Evolutionary conservation across 73 alveolate species (phyloP), one percentile per base, ranked within the genome.

Genomic region (Urostyla sp.): DNA sequence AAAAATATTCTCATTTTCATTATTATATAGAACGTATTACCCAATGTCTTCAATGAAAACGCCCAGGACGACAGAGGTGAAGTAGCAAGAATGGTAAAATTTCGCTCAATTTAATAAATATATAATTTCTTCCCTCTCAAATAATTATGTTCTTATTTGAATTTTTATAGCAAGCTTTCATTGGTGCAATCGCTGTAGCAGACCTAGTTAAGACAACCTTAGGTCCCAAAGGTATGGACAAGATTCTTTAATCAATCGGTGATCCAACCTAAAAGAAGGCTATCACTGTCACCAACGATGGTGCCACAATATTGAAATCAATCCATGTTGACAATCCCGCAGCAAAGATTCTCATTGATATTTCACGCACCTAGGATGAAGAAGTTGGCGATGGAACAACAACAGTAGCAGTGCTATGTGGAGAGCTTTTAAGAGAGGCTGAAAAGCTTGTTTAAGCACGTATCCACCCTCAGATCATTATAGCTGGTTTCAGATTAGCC

Each of bases 191-290:
- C 52, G 99, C 99, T 23, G 97, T 96, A 21, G 99, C 99, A 56
- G 99, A 96, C 72, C 67, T 96, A 57, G 99, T 96, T 53, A 96
- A 96, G 82, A 90, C 98, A 20, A 96, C 99, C 36, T 87, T 96
- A 61, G 99, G 99, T 20, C 99, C 99, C 45, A 96, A 96, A 85
- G 99, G 99, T 37, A 96, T 96, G 99, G 99, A 96, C 66, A 96
- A 96, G 67, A 96, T 96, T 54, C 83, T 96, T n/a, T 90, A 93
- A 32, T 58, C 93, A 94, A 54, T 91, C 94, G 88, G 84, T 88
- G 82, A 66, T 87, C 92, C 87, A 97, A 96, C 80, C 90, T 91
- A 38, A 90, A 89, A 31, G 84, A 87, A 75, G 87, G 67, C 78
- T 49, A 95, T 94, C 81, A 91, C 97, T 67, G 98, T 94, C 36